A percentile compares a stretch with the other conserved stretches of the same genome.
Evolutionary conservation across 257 asterid genomes (phyloP).

Genomic region (Handroanthus guayacan): DNA sequence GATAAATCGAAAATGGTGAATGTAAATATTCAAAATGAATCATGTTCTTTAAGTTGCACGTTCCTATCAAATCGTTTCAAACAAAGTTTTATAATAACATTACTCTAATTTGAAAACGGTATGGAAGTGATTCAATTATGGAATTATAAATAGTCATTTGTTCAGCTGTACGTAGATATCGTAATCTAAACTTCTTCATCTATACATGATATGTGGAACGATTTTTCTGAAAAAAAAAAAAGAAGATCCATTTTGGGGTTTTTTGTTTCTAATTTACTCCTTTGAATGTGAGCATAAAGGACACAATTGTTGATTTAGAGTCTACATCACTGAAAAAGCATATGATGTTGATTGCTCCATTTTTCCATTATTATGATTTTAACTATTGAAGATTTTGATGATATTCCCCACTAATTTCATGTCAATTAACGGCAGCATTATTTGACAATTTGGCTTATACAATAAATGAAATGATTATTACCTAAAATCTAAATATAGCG

Average conservation of each 20-base stretch:
- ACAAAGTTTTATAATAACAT: too few relatives aligned
- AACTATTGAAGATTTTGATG: background rate
- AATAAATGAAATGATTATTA: background rate
- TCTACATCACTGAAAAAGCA: background rate
- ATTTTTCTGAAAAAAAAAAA: too few relatives aligned
- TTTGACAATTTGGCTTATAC: background rate
- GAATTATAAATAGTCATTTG: too few relatives aligned
- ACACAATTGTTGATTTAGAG: background rate
- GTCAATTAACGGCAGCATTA: background rate
- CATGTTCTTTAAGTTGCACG: too few relatives aligned
- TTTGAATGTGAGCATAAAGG: background rate
- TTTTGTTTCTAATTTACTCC: background rate
- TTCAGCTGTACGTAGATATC: too few relatives aligned
- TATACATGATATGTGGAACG: too few relatives aligned
- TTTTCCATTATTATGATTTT: background rate
- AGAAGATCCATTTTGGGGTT: background rate
- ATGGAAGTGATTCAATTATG: too few relatives aligned
- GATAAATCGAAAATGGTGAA: conserved; percentile 8
- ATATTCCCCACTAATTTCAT: background rate
- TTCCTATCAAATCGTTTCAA: too few relatives aligned
- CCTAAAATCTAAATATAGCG: background rate
- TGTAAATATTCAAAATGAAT: too few relatives aligned
- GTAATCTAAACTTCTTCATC: too few relatives aligned
- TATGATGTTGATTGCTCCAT: background rate
- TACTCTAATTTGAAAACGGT: too few relatives aligned